These are phyloP conservation scores for Fennellomyces sp. DNA, from an alignment of 371 early-diverging fungal species.

Conservation along the genomic window DNA sequence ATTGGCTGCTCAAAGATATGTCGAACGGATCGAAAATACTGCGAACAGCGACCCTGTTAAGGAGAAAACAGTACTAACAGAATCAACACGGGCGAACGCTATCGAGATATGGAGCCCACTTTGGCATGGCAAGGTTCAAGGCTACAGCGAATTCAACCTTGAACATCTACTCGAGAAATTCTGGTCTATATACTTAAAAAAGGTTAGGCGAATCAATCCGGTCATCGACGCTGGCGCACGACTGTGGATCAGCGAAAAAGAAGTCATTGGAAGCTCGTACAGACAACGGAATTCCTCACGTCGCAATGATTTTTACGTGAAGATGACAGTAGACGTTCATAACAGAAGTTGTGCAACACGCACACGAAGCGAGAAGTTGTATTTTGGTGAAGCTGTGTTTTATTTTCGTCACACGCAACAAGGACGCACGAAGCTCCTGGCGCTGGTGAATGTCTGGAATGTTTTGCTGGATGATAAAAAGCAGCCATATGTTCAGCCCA, in stretches of 20 bases:
- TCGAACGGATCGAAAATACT: not conserved
- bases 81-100: not conserved
- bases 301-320: not conserved
- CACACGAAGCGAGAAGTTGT: not conserved
- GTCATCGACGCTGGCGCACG: not conserved
- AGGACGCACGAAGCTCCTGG: not conserved
- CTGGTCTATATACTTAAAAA: not conserved
- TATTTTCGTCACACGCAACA: slow-evolving; percentile 3
- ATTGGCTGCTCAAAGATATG: not conserved
- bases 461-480: not conserved
- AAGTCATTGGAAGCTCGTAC: not conserved
- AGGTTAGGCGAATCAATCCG: not conserved
- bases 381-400: not conserved
- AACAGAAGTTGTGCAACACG: not conserved
- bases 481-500: not conserved
- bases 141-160: not conserved
- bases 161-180: not conserved
- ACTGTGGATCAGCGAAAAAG: slow-evolving; percentile 1
- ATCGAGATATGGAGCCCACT: not conserved
- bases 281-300: not conserved
- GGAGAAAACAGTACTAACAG: not conserved
- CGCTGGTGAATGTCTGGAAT: not conserved
- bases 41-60: not conserved
- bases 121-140: not conserved
- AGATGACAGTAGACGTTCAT: not conserved